Percentiles rank a stretch among this genome's conserved stretches.
Conservation (phyloP, 768 basidiomycete species). For the Flagelloscypha sp. region DNA sequence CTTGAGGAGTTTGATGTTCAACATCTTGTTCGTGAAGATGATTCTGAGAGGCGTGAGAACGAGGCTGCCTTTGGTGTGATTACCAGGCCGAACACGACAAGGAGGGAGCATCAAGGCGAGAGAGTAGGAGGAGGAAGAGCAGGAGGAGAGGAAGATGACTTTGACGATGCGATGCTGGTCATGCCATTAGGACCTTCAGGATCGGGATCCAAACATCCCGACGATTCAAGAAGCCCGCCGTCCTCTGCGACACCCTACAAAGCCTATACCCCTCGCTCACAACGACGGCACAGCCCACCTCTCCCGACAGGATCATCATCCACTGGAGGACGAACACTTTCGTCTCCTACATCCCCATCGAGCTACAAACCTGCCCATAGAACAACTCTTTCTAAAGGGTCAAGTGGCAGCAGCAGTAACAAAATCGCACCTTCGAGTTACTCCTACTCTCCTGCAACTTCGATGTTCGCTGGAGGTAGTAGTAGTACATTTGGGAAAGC, state of each 20-base stretch:
- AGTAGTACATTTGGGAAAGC: slow-evolving; percentile 29
- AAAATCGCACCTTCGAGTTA: slow-evolving; percentile 18
- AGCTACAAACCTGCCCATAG: no score
- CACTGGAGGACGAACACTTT: no score
- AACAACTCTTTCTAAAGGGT: slow-evolving; percentile 4
- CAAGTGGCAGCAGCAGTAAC: slow-evolving; percentile 8
- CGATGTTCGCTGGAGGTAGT: slow-evolving; percentile 12
- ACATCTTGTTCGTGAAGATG: slow-evolving; percentile 11
- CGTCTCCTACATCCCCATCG: no score
- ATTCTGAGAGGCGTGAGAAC: no score
- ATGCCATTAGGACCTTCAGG: slow-evolving; percentile 65
- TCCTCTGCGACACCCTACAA: no score
- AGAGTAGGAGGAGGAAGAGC: neutral
- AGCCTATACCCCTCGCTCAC: no score
- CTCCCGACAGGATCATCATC: no score
- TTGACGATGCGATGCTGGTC: slow-evolving; percentile 68
- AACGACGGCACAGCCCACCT: no score
- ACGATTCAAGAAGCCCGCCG: no score
- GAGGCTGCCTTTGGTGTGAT: no score
- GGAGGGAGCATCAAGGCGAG: neutral
- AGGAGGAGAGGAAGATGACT: slow-evolving; percentile 52
- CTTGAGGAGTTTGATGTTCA: slow-evolving; percentile 9
- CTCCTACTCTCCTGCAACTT: slow-evolving; percentile 11
- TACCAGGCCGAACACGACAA: no score
- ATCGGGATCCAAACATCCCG: no score